Evolutionary conservation across 2,329 filamentous ascomycete genomes (phyloP).

Genomic region (Fusarium caatingaense): DNA sequence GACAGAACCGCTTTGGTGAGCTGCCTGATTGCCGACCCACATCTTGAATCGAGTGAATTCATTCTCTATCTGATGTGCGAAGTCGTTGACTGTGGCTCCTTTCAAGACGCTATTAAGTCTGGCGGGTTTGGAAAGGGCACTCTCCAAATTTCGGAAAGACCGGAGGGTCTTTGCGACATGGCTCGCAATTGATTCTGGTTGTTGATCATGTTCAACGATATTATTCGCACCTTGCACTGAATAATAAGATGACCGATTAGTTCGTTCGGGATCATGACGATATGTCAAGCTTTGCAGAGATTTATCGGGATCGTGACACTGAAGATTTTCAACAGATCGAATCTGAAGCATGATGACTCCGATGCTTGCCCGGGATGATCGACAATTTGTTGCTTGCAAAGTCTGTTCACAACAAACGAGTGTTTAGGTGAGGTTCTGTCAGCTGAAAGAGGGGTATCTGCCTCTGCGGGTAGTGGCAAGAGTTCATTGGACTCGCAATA

Average conservation of each 20-base stretch:
- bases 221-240: no score
- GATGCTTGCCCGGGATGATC: no score
- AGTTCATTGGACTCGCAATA: slow-evolving; percentile 1
- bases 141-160: neutral
- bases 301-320: no score
- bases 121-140: rapidly evolving
- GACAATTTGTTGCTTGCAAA: no score
- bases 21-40: slow-evolving; percentile 37
- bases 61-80: neutral
- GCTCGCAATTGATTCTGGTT: slow-evolving; percentile 1
- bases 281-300: no score
- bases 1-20: slow-evolving; percentile 14
- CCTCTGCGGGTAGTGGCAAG: neutral
- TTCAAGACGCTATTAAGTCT: rapidly evolving
- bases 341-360: no score
- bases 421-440: no score
- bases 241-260: no score
- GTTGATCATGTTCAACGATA: neutral
- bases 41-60: slow-evolving; percentile 30
- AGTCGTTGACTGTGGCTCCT: rapidly evolving
- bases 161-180: neutral
- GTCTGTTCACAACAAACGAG: no score
- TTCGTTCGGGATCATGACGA: no score
- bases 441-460: slow-evolving; percentile 13
- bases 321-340: no score